phyloP scores from a whole-genome alignment of 176 grass and related monocot species.

The Urochloa ruziziensis region DNA sequence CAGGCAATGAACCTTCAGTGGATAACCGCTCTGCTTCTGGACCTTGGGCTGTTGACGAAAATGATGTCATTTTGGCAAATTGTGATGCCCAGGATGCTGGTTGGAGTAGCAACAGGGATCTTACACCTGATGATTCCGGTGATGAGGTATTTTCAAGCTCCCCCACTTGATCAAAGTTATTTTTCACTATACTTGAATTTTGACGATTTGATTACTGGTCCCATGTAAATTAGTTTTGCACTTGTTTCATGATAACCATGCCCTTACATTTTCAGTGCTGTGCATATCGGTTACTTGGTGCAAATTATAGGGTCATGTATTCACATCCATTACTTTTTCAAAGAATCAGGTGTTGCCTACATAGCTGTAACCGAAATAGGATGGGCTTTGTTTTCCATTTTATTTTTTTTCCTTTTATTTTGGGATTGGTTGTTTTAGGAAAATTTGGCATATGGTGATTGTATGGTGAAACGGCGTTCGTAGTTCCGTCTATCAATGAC shows the following conservation, averaged over 20 bases:
- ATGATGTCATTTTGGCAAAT: constrained; percentile 21
- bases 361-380: neutral
- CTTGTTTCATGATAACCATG: neutral
- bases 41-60: neutral
- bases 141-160: constrained; percentile 54
- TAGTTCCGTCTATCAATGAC: neutral
- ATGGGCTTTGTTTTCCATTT: neutral
- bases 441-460: neutral
- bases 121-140: constrained; percentile 38
- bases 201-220: neutral
- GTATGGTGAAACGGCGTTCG: neutral
- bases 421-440: neutral
- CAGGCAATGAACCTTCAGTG: constrained; percentile 31
- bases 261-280: neutral
- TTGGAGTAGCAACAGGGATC: neutral
- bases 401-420: neutral
- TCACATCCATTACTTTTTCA: neutral
- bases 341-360: neutral
- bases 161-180: neutral
- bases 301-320: neutral
- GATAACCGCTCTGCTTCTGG: constrained; percentile 19
- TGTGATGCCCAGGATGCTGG: constrained; percentile 38
- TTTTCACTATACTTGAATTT: neutral
- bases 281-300: neutral
- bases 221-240: neutral